Evolutionary conservation across 495 filamentous ascomycete genomes (phyloP), one percentile per base, ranked within the genome.

Genomic region (Xylaria venustula): DNA sequence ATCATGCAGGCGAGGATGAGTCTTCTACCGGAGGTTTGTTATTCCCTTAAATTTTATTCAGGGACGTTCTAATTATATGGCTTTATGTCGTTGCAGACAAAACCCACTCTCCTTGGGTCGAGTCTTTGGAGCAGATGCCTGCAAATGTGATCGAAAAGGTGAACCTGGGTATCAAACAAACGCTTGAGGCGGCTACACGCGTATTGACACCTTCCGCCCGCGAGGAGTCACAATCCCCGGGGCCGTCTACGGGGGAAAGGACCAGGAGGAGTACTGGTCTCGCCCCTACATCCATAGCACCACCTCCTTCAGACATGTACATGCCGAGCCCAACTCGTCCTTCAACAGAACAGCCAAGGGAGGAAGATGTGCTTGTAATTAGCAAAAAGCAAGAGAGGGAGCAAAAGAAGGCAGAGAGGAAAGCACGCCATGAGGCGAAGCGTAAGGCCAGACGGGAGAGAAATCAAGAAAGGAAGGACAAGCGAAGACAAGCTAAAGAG

Each of bases 391-490:
- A 42, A 53, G 55, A 54, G 34, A 50, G 15, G 63, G 62, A 44
- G 53, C 61, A 12, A 62, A 59, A 46, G 62, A 65, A 62, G 50
- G 36, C 20, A 44, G 63, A 70, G 42, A 69, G 37, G 61, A 67
- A 66, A 41, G 64, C 52, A n/a, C 49, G 41, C 3, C 49, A 28
- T 36, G 49, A 61, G 15, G 58, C 58, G n/a, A 53, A 34, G 42
- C 61, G 66, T 34, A 67, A 49, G 45, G 62, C 62, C 22, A 67
- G 61, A 8, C 64, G 66, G 56, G 60, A 68, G 44, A 67, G 34
- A 30, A 60, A 36, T 34, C 64, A 69, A 34, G 64, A 60, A 30
- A 66, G 56, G 50, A 61, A 46, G 34, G 46, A 51, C 34, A 44
- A 42, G 26, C 52, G 54, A 28, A 58, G n/a, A n/a, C 42, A 57